Conservation (phyloP, 441 rosid species). For the Dalechampia spathulata region DNA sequence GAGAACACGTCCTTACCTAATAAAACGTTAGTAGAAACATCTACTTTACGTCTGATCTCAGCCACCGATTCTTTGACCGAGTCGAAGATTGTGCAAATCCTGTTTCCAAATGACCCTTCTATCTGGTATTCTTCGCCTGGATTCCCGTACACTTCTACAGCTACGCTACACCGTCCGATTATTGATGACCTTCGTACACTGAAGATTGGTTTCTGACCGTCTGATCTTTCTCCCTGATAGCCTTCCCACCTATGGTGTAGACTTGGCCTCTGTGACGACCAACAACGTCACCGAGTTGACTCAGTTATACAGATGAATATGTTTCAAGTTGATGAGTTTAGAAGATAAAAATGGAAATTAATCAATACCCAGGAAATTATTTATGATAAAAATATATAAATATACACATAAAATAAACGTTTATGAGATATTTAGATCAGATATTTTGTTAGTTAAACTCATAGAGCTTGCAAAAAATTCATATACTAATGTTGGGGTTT, state of each 20-base stretch:
- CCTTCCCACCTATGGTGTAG: conserved; percentile 38
- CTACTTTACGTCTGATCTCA: conserved; percentile 33
- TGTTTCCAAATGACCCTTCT: conserved; percentile 20
- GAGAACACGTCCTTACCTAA: conserved; percentile 31
- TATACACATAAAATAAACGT: too few species aligned
- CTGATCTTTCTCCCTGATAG: conserved; percentile 23
- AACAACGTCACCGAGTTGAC: too few species aligned
- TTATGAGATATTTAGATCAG: too few species aligned
- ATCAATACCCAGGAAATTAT: too few species aligned
- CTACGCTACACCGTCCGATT: conserved; percentile 26
- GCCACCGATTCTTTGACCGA: conserved; percentile 22
- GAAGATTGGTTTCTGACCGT: conserved; percentile 19
- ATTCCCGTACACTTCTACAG: conserved; percentile 20
- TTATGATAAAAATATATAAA: too few species aligned
- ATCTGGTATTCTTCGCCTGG: conserved; percentile 29
- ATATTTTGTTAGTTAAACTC: too few species aligned
- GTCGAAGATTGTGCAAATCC: conserved; percentile 11
- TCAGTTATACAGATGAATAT: too few species aligned
- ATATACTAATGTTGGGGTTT: too few species aligned
- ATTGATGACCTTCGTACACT: conserved; percentile 25
- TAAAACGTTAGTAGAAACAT: conserved; percentile 22
- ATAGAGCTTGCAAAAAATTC: too few species aligned
- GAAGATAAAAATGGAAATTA: too few species aligned
- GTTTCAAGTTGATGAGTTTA: too few species aligned
- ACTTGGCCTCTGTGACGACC: conserved; percentile 35